Base-by-base conservation (phyloP, 768 basidiomycete species). In the Mycena amicta region DNA sequence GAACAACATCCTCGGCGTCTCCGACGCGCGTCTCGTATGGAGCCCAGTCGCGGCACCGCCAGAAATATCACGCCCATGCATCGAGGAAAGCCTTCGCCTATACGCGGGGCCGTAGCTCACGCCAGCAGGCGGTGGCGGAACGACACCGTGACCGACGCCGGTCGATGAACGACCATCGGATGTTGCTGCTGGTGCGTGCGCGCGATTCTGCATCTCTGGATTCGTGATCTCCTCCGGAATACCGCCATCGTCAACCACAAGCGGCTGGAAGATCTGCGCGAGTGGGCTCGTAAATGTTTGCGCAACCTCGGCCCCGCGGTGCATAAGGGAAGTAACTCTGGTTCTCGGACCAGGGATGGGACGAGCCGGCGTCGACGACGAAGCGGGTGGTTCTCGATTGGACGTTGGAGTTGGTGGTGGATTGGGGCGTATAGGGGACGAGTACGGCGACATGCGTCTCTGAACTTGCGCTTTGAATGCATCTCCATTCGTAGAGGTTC, bases 191-290 rank as follows among this genome's bases (percentile, higher is more conserved):
- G 55, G 2, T 43, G 8, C 26, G 16, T 43, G 41, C 11, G 45
- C 20, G 6, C n/a, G 49, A 8, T 26, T 52, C 18, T 50, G 55
- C 3, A 41, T 20, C n/a, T 43, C 40, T 2, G 49, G 55, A 47
- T 28, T 67, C 64, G 8, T 50, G 54, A 8, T 51, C 56, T 75
- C 72, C 55, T 77, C 75, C 1, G 67, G 66, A 6, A 74, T 72
- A 20, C 77, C 71, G 1, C 55, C 58, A 57, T 83, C 82, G 51
- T 86, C 83, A 16, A 89, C 73, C 5, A 85, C 53, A 20, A 92
- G 61, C 13, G 90, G 88, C 55, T 87, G 87, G 68, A 83, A 93
- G 15, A 90, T 76, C 67, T 90, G 89, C 2, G 89, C 89, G 3
- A 93, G 77, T 16, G 92, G 90, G 66, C 87, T 88, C 8, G 76